A percentile compares a stretch with the other conserved stretches of the same genome.
phyloP scores from a whole-genome alignment of 352 stramenopile genomes.

The Pythium grandisporangium region DNA sequence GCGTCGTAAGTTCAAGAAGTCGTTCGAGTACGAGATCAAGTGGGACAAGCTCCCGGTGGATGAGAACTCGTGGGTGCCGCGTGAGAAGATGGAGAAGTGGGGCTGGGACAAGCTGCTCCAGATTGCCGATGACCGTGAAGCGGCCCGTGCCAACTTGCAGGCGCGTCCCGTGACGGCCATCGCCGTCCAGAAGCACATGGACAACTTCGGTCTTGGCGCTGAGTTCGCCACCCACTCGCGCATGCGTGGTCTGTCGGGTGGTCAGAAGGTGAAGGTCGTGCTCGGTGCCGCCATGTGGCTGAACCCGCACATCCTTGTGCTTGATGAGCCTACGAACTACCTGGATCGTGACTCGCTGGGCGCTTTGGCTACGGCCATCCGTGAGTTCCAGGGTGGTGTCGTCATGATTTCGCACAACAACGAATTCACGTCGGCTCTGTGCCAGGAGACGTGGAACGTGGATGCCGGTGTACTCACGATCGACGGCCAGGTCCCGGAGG shows the following conservation, averaged over 20 bases:
- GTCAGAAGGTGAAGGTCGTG: conserved; percentile 99
- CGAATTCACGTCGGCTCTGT: conserved; percentile 93
- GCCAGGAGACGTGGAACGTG: conserved; percentile 94
- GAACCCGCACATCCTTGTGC: conserved; percentile 92
- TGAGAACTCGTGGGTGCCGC: conserved; percentile 93
- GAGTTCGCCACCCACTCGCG: conserved; percentile 98
- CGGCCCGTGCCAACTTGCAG: conserved; percentile 89
- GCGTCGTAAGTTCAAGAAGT: conserved; percentile 92
- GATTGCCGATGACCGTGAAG: conserved; percentile 94
- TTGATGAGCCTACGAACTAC: conserved; percentile 96
- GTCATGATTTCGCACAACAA: conserved; percentile 98
- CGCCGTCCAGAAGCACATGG: conserved; percentile 95
- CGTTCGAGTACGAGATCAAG: conserved; percentile 97
- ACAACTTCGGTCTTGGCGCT: conserved; percentile 94
- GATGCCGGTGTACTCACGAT: conserved; percentile 81
- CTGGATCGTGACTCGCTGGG: conserved; percentile 95
- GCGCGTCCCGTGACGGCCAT: conserved; percentile 90
- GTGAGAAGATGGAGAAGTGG: conserved; percentile 94
- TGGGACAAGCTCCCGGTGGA: conserved; percentile 92
- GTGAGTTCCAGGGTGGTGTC: conserved; percentile 96
- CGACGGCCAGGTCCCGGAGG: conserved; percentile 72
- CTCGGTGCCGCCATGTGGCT: conserved; percentile 95
- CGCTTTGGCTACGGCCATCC: conserved; percentile 93
- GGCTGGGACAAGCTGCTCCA: conserved; percentile 96
- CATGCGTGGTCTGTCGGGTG: conserved; percentile 96